Evolutionary conservation across 129 eudicot genomes (phyloP).

Genomic region (Smallanthus sonchifolius): DNA sequence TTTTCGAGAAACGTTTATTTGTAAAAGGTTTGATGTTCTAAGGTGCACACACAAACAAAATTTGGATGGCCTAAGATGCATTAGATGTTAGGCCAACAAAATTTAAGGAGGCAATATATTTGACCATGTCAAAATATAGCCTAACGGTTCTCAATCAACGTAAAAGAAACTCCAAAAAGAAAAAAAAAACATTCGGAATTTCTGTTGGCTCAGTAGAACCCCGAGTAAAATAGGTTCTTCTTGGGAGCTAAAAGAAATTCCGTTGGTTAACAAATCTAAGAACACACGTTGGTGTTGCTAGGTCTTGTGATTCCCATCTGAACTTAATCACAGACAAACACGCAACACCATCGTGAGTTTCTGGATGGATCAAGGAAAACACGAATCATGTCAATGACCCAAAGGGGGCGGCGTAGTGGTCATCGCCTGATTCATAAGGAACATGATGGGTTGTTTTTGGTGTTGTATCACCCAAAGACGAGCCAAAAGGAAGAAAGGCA

Average conservation of each 20-base stretch:
- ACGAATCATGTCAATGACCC: conserved; percentile 30
- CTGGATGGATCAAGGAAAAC: conserved; percentile 25
- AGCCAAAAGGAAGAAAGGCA: conserved; percentile 35
- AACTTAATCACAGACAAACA: conserved; percentile 14
- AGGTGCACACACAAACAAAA: background rate
- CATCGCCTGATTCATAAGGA: conserved; percentile 19
- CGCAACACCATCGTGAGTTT: conserved; percentile 33
- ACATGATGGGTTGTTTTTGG: conserved; percentile 56
- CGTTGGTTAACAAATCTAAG: conserved; percentile 15
- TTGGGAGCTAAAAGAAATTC: conserved; percentile 34
- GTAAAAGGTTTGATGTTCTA: background rate
- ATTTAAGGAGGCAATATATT: conserved; percentile 23
- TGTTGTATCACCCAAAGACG: conserved; percentile 46
- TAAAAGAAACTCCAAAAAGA: conserved; percentile 4
- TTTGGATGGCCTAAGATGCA: conserved; percentile 25
- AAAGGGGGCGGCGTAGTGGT: conserved; percentile 18
- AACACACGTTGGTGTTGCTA: conserved; percentile 37
- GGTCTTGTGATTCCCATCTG: conserved; percentile 19
- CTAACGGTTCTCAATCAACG: conserved; percentile 6
- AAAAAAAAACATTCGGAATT: conserved; percentile 28
- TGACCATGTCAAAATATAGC: conserved; percentile 33
- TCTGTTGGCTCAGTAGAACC: conserved; percentile 43
- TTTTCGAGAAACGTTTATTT: background rate
- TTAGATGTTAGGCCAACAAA: conserved; percentile 11
- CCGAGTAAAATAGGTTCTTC: conserved; percentile 50